phyloP scores from a whole-genome alignment of 495 filamentous ascomycete species.

The Podospora comata region DNA sequence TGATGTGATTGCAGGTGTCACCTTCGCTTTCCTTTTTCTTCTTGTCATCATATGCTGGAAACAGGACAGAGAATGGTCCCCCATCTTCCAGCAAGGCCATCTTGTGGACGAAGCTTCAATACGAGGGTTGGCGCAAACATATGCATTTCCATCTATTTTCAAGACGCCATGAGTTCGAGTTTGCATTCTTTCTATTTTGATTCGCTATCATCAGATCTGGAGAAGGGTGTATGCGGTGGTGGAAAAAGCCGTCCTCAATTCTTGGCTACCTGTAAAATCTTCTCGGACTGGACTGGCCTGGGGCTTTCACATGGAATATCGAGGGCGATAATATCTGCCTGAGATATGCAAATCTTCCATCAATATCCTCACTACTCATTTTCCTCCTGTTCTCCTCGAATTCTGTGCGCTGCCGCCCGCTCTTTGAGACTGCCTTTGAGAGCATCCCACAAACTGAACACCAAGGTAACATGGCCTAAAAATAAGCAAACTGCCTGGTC shows the following conservation, averaged over 20 bases:
- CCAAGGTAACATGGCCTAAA: neutral
- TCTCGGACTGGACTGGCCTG: too few species aligned
- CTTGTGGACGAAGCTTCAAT: too few species aligned
- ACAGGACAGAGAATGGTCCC: neutral
- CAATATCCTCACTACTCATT: neutral
- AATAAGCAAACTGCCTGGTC: neutral
- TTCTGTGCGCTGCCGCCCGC: neutral
- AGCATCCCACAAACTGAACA: neutral
- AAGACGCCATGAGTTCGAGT: neutral
- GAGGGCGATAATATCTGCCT: too few species aligned
- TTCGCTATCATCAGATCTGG: neutral
- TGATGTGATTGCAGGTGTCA: neutral
- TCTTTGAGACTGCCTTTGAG: neutral
- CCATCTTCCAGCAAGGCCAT: too few species aligned
- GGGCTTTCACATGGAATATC: too few species aligned
- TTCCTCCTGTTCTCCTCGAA: neutral
- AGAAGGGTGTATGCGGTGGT: neutral
- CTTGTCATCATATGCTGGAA: neutral
- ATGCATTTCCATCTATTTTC: neutral
- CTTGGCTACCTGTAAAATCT: too few species aligned
- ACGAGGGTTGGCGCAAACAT: neutral
- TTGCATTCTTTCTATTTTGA: neutral
- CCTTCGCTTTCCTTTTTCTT: neutral
- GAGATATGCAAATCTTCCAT: neutral
- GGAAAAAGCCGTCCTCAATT: neutral